Evolutionary conservation across 2,329 filamentous ascomycete species (phyloP).

Genomic region (Berkeleyomyces rouxiae): DNA sequence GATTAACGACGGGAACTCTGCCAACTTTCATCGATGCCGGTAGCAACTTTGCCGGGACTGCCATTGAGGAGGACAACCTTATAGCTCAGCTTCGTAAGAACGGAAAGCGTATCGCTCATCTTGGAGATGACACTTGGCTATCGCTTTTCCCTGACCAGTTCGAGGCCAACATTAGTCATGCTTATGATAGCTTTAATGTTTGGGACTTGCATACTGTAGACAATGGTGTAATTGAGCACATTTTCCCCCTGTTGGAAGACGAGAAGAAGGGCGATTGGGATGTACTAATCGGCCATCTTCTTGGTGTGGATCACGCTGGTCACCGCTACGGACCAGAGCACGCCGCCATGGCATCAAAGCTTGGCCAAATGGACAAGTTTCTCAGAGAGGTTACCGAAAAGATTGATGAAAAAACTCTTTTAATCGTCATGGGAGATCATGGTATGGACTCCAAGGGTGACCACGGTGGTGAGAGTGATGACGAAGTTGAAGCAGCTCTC

Average conservation of each 20-base stretch:
- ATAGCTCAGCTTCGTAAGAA: constrained; percentile 48
- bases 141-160: constrained; percentile 89
- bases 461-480: constrained; percentile 93
- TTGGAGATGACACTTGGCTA: constrained; percentile 98
- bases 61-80: constrained; percentile 82
- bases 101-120: constrained; percentile 64
- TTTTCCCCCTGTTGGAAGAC: constrained; percentile 62
- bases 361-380: constrained; percentile 78
- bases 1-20: constrained; percentile 82
- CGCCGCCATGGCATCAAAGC: constrained; percentile 75
- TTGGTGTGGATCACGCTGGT: constrained; percentile 92
- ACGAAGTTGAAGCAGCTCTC: constrained; percentile 82
- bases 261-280: constrained; percentile 63
- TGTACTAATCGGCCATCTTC: constrained; percentile 80
- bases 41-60: constrained; percentile 86
- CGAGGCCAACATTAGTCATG: constrained; percentile 63
- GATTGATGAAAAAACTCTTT: constrained; percentile 70
- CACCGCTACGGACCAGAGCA: constrained; percentile 93
- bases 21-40: constrained; percentile 90
- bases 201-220: constrained; percentile 97
- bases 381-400: constrained; percentile 52
- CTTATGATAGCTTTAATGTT: constrained; percentile 96
- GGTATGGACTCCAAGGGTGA: constrained; percentile 97
- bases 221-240: constrained; percentile 80
- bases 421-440: constrained; percentile 97